Evolutionary conservation across 163 green algal genomes (phyloP).

Genomic region (Chloromonas sp.): DNA sequence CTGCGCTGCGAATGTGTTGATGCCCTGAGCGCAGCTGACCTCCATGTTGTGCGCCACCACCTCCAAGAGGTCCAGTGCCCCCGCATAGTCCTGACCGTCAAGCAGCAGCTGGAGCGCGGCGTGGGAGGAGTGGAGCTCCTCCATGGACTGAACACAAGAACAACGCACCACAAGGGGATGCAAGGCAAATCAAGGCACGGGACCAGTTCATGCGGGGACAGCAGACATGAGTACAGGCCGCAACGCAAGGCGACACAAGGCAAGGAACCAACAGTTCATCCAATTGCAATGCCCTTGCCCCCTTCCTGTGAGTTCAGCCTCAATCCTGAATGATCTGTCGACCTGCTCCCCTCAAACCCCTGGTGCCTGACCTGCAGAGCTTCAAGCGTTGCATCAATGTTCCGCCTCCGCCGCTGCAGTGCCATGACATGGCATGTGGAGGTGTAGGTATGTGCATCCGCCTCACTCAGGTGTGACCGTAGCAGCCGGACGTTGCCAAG

Average conservation of each 20-base stretch:
- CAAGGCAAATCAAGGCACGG: not conserved
- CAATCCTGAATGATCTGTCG: no score
- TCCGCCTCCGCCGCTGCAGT: conserved; percentile 52
- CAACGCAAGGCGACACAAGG: no score
- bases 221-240: not conserved
- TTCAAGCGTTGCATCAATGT: conserved; percentile 46
- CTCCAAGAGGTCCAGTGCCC: conserved; percentile 62
- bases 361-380: conserved; percentile 43
- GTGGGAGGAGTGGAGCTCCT: conserved; percentile 41
- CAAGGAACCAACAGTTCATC: no score
- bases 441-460: conserved; percentile 50
- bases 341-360: no score
- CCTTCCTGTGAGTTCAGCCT: not conserved
- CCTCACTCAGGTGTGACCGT: conserved; percentile 25
- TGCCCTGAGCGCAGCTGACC: conserved; percentile 4
- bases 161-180: not conserved
- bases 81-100: conserved; percentile 58
- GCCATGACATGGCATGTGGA: conserved; percentile 38
- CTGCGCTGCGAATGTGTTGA: conserved; percentile 8
- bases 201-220: not conserved
- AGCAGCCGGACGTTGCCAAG: conserved; percentile 30
- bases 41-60: conserved; percentile 14
- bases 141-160: conserved; percentile 36
- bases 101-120: conserved; percentile 53
- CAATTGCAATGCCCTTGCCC: not conserved